These are phyloP conservation scores for Dothideomycetidae sp. DNA, from an alignment of 2,329 filamentous ascomycete genomes.

Conservation along the genomic window DNA sequence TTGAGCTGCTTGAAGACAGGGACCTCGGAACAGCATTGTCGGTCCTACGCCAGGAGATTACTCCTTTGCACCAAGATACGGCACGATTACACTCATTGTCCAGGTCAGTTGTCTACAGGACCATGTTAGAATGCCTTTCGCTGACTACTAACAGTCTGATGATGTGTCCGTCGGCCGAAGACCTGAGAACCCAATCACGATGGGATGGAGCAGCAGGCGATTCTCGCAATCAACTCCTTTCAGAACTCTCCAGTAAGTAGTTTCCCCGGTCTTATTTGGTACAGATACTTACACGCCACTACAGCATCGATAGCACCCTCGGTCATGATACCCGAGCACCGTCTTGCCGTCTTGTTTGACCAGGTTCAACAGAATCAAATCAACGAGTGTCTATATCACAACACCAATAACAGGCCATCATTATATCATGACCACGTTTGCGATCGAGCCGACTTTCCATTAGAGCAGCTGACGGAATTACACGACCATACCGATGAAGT, in stretches of 20 bases:
- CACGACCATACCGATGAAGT: constrained; percentile 66
- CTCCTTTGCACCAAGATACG: constrained; percentile 68
- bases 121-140: constrained; percentile 1
- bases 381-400: constrained; percentile 75
- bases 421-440: constrained; percentile 83
- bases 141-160: constrained; percentile 46
- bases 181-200: constrained; percentile 59
- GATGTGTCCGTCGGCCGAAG: constrained; percentile 70
- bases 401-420: constrained; percentile 61
- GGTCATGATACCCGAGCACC: constrained; percentile 90
- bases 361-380: constrained; percentile 78
- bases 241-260: constrained; percentile 64
- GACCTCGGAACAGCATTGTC: constrained; percentile 60
- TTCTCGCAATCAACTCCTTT: constrained; percentile 61
- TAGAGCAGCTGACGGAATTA: constrained; percentile 55
- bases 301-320: constrained; percentile 82
- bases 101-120: constrained; percentile 33
- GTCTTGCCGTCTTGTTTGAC: constrained; percentile 65
- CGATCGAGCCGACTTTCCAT: constrained; percentile 65
- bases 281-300: constrained; percentile 13
- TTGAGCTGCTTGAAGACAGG: constrained; percentile 70
- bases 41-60: constrained; percentile 78
- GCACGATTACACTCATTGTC: constrained; percentile 68
- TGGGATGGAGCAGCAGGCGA: constrained; percentile 73
- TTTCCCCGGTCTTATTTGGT: constrained; percentile 4